Conservation (phyloP, 23 red algal species). For the Cyanidium caldarium region DNA sequence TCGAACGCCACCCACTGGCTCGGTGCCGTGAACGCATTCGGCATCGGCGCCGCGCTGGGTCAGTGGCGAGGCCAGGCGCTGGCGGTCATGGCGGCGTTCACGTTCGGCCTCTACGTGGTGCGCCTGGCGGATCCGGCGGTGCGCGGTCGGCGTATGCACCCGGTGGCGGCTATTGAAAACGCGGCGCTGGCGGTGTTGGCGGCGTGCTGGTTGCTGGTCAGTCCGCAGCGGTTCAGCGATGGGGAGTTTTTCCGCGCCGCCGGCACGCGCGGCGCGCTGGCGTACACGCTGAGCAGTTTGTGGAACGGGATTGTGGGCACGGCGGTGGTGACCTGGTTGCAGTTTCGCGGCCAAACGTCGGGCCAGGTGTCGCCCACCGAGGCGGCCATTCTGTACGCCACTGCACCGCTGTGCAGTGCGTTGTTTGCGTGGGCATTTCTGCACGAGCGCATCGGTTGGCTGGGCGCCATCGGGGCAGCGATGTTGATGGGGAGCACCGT, state of each 20-base stretch:
- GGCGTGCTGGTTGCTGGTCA: neutral
- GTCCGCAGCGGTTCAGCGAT: neutral
- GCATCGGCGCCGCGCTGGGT: neutral
- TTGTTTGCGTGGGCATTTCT: neutral
- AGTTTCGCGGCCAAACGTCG: neutral
- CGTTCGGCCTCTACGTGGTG: neutral
- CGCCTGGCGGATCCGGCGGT: neutral
- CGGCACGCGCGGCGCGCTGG: neutral
- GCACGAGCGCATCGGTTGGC: neutral
- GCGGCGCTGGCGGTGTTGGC: neutral
- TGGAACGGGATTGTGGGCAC: constrained; percentile 4
- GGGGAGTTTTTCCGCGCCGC: neutral
- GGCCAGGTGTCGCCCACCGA: neutral
- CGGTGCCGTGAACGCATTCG: neutral
- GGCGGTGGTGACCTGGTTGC: neutral
- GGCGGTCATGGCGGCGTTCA: neutral
- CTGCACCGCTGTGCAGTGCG: neutral
- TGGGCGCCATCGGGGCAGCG: neutral
- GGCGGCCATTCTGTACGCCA: neutral
- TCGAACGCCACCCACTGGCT: neutral
- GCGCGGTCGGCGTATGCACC: neutral
- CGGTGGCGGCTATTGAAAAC: neutral
- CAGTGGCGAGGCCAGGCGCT: neutral
- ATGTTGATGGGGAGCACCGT: neutral
- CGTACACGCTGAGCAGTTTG: neutral